Evolutionary conservation across 2,329 filamentous ascomycete genomes (phyloP), one percentile per base, ranked within the genome.

Genomic region (Allantophomopsis cytisporea): DNA sequence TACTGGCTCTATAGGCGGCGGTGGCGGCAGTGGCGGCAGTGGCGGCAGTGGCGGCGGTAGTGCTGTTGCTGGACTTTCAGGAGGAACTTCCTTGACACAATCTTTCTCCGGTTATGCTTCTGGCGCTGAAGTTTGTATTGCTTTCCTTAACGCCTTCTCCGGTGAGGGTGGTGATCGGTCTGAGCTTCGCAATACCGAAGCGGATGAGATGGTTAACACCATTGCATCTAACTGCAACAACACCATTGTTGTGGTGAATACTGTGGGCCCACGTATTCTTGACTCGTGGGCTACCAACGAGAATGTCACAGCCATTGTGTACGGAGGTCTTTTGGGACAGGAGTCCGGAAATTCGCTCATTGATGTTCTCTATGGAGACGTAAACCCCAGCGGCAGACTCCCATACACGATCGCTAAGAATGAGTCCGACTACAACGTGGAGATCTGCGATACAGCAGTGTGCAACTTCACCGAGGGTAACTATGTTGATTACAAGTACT

Each of bases 301-400:
- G 1, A 76, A 74, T 20, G 74, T 94, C 45, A 85, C 85, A 52
- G 79, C 81, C 0, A 76, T 93, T 1, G 55, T 94, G 2, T 69
- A 88, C 35, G 84, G 83, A 10, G 81, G 91, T 49, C 64, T 94
- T 1, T 86, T 87, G 0, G 85, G 87, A 2, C 76, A 93, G 53
- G 86, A 94, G 54, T 84, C 80, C 23, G 87, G 87, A 5, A 80
- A 83, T 44, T 83, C 86, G 0, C 65, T 94, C 2, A 73, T 75
- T 1, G 83, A 91, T 47, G 67, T 94, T 1, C 63, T 94, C 1
- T 36, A 15, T 16, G 34, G 34, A 15, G 34, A 36, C 16, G 34
- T 36, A 12, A 36, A 15, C 17, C 34, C 34, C 13, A 87, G 87
- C 42, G 87, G 87, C 6, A 78, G 80, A 38, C 64, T 94, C 1